Evolutionary conservation across 169 alveolate species (phyloP).

Genomic region (Cryptosporidium tyzzeri): DNA sequence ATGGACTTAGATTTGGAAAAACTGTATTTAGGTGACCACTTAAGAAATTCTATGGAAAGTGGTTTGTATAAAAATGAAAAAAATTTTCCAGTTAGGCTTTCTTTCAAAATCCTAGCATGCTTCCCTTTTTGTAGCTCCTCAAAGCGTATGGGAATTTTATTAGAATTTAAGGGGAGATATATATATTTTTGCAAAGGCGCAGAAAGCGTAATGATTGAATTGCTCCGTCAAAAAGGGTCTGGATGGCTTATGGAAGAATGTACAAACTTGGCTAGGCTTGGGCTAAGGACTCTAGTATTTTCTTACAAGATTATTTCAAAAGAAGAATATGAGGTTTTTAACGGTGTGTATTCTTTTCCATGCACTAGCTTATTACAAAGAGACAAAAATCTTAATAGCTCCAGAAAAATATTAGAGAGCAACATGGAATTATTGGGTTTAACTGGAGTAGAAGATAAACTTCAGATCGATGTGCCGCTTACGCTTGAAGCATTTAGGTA

Average conservation of each 20-base stretch:
- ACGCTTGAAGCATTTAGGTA: constrained; percentile 94
- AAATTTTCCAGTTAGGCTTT: neutral
- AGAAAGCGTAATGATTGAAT: constrained; percentile 91
- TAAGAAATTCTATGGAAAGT: neutral
- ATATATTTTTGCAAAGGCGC: constrained; percentile 92
- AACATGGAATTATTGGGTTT: constrained; percentile 92
- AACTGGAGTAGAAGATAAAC: constrained; percentile 97
- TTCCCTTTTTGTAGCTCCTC: constrained; percentile 97
- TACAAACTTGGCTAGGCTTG: constrained; percentile 92
- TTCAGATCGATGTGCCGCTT: constrained; percentile 92
- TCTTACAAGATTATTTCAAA: constrained; percentile 91
- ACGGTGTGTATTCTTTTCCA: constrained; percentile 62
- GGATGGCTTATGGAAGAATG: constrained; percentile 91
- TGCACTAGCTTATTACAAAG: constrained; percentile 77
- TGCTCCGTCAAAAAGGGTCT: constrained; percentile 88
- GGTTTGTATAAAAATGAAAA: neutral
- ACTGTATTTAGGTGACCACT: neutral
- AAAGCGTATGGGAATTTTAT: constrained; percentile 97
- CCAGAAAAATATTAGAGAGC: constrained; percentile 81
- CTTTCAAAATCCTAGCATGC: constrained; percentile 90
- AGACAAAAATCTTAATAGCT: constrained; percentile 78
- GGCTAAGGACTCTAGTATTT: constrained; percentile 95
- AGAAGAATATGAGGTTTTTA: constrained; percentile 86
- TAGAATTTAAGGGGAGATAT: constrained; percentile 86
- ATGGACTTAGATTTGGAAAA: constrained; percentile 84